Conservation (phyloP, 805 yeast species). For the Saccharomycopsis fibuligera region DNA sequence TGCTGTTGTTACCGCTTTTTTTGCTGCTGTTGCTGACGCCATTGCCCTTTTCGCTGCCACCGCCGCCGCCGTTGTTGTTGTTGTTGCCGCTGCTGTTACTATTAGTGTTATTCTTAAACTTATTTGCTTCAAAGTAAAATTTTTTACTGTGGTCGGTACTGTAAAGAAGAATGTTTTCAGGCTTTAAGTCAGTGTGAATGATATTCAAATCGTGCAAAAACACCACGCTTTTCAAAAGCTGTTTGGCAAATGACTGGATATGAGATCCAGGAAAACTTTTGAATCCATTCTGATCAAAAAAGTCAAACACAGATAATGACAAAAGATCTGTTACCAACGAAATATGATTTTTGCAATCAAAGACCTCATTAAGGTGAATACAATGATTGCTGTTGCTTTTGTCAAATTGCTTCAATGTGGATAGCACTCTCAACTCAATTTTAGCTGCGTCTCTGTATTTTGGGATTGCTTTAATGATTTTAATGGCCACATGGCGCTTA, state of each 20-base stretch:
- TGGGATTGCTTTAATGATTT: conserved; percentile 85
- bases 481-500: conserved; percentile 72
- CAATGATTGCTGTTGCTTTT: conserved; percentile 65
- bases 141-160: conserved; percentile 42
- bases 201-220: conserved; percentile 84
- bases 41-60: not conserved
- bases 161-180: conserved; percentile 80
- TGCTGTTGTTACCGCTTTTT: not conserved
- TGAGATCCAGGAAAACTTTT: conserved; percentile 93
- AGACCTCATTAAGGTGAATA: conserved; percentile 79
- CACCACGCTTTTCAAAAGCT: conserved; percentile 76
- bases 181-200: conserved; percentile 94
- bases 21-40: not conserved
- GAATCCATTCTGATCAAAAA: conserved; percentile 75
- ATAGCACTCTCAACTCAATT: conserved; percentile 79
- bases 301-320: conserved; percentile 83
- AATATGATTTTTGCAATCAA: conserved; percentile 89
- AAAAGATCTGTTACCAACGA: conserved; percentile 87
- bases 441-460: conserved; percentile 94
- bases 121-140: conserved; percentile 4
- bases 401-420: conserved; percentile 68
- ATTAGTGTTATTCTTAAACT: too few species aligned
- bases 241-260: conserved; percentile 82
- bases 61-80: not conserved
- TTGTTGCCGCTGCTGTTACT: not conserved